Evolutionary conservation across 2,329 filamentous ascomycete species (phyloP).

Genomic region (Microcyclospora pomicola): DNA sequence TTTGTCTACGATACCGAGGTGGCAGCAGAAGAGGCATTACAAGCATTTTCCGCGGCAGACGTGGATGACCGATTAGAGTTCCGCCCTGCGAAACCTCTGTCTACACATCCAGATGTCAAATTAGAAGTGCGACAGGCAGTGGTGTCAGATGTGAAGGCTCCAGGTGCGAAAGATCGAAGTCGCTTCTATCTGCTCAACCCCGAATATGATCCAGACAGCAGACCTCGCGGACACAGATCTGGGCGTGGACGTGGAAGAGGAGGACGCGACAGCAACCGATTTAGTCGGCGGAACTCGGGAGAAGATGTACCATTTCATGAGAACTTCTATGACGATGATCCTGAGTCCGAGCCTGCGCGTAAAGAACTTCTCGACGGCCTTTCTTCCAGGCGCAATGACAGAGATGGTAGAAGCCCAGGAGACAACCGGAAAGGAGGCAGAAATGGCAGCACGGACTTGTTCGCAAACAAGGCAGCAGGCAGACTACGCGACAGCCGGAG

Average conservation of each 20-base stretch:
- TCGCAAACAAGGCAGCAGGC: constrained; percentile 23
- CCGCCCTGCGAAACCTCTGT: constrained; percentile 54
- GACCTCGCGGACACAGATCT: constrained; percentile 4
- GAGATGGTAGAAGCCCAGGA: constrained; percentile 1
- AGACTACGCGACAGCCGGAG: constrained; percentile 42
- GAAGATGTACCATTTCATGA: constrained; percentile 47
- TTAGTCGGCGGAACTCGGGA: constrained; percentile 13
- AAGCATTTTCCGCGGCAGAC: constrained; percentile 30
- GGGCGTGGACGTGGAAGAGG: constrained; percentile 22
- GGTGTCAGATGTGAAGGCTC: constrained; percentile 63
- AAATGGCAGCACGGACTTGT: constrained; percentile 20
- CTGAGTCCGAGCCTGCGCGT: constrained; percentile 5
- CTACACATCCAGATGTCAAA: constrained; percentile 52
- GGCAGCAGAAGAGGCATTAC: constrained; percentile 41
- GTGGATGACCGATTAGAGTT: constrained; percentile 41
- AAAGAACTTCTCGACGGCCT: constrained; percentile 3
- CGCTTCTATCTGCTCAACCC: constrained; percentile 88
- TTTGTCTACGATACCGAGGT: constrained; percentile 54
- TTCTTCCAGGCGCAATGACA: constrained; percentile 9
- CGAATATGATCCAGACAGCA: constrained; percentile 68
- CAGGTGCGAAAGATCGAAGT: constrained; percentile 65
- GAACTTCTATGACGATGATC: constrained; percentile 70
- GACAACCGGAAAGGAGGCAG: constrained; percentile 6
- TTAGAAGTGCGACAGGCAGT: constrained; percentile 64
- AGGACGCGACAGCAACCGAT: constrained; percentile 25